These are phyloP conservation scores for Bolboschoenoplectus hybrid DNA, from an alignment of 202 grass and related monocot genomes.

Conservation along the genomic window DNA sequence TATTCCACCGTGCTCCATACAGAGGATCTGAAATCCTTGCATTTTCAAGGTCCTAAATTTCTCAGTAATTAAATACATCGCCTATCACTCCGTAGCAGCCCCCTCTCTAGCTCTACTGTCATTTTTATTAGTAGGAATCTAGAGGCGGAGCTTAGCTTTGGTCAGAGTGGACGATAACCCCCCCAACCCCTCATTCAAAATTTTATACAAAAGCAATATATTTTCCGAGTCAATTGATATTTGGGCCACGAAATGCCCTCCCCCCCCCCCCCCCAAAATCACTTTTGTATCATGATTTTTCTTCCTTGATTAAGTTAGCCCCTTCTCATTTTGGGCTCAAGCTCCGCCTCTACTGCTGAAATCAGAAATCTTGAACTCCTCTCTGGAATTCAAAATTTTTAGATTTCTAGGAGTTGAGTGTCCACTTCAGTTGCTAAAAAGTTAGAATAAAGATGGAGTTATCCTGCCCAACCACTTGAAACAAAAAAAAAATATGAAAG, in stretches of 20 bases:
- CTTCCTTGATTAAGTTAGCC: no score
- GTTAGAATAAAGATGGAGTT: slow-evolving; percentile 30
- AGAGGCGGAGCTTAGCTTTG: no score
- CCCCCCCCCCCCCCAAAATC: no score
- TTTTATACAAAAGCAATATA: no score
- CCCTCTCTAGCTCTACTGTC: background rate
- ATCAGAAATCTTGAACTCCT: background rate
- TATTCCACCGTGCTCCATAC: background rate
- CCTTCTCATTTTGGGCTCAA: no score
- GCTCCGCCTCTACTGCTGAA: no score
- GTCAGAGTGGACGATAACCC: no score
- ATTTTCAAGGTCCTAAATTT: background rate
- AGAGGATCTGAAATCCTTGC: background rate
- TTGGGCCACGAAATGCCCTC: no score
- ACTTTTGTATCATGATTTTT: no score
- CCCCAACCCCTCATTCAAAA: no score
- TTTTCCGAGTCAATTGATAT: no score
- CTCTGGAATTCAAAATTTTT: slow-evolving; percentile 9
- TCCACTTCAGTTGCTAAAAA: slow-evolving; percentile 9
- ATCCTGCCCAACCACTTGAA: slow-evolving; percentile 31
- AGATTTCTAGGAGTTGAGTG: background rate
- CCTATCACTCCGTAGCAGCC: background rate
- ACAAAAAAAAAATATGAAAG: background rate
- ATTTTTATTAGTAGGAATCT: background rate
- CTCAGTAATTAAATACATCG: background rate